Evolutionary conservation across 768 basidiomycete species (phyloP).

Genomic region (Multifurca ochricompacta): DNA sequence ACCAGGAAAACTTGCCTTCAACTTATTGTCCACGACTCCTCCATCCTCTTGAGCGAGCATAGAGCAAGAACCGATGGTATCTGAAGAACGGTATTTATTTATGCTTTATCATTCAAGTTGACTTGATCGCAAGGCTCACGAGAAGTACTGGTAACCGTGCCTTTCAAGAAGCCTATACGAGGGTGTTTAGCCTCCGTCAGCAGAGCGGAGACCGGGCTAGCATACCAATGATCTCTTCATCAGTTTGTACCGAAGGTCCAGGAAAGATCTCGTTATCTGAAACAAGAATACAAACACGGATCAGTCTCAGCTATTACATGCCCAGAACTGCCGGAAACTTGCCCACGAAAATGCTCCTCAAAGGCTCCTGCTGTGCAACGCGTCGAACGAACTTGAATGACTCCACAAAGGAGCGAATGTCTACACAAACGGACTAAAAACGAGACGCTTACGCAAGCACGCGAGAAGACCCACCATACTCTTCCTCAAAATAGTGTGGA

Average conservation of each 20-base stretch:
- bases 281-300: neutral
- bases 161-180: conserved; percentile 1
- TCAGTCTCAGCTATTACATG: neutral
- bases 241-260: conserved; percentile 13
- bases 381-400: conserved; percentile 20
- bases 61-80: conserved; percentile 13
- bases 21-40: conserved; percentile 18
- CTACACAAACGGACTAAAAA: neutral
- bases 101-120: too few species aligned
- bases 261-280: conserved; percentile 12
- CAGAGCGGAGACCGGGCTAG: too few species aligned
- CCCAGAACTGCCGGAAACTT: neutral
- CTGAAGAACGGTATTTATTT: neutral
- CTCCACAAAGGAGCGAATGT: conserved; percentile 17
- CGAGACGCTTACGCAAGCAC: too few species aligned
- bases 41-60: conserved; percentile 19
- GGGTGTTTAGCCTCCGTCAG: neutral
- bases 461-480: conserved; percentile 12
- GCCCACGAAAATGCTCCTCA: conserved; percentile 17
- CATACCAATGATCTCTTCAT: conserved; percentile 14
- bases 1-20: conserved; percentile 11
- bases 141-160: neutral
- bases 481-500: conserved; percentile 21
- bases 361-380: conserved; percentile 18
- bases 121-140: neutral